Conservation (phyloP, 2,329 filamentous ascomycete species). For the Penicillium sclerotigenum region DNA sequence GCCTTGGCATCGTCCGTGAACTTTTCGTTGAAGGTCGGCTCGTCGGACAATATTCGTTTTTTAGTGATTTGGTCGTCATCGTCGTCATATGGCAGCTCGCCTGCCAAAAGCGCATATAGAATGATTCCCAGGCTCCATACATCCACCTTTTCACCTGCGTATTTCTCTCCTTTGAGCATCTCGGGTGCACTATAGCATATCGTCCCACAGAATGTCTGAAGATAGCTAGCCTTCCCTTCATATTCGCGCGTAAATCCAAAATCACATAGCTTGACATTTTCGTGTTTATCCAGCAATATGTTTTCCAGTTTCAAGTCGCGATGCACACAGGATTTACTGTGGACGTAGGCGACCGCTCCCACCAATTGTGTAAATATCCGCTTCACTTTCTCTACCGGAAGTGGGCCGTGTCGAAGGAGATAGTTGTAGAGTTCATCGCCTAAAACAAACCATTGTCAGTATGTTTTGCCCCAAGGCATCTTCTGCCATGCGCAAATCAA, state of each 20-base stretch:
- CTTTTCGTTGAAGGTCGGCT: constrained; percentile 79
- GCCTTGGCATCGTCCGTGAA: constrained; percentile 74
- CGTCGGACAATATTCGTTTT: constrained; percentile 75
- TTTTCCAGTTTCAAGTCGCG: constrained; percentile 96
- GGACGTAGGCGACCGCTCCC: constrained; percentile 91
- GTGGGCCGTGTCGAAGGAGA: constrained; percentile 78
- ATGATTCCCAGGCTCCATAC: constrained; percentile 98
- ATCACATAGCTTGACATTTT: constrained; percentile 95
- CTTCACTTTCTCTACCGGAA: constrained; percentile 82
- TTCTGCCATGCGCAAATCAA: not conserved
- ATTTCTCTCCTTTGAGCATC: constrained; percentile 98
- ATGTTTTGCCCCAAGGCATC: not conserved
- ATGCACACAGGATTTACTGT: constrained; percentile 92
- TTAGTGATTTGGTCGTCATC: constrained; percentile 89
- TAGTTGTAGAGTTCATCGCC: constrained; percentile 98
- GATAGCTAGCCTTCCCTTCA: constrained; percentile 86
- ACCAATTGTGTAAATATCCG: constrained; percentile 95
- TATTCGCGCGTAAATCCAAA: constrained; percentile 98
- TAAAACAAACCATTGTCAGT: constrained; percentile 34
- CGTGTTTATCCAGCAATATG: constrained; percentile 91
- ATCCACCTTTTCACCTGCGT: constrained; percentile 95
- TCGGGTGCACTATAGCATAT: constrained; percentile 97
- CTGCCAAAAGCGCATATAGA: constrained; percentile 76
- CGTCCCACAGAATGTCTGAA: constrained; percentile 97
- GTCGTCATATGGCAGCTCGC: constrained; percentile 88